Evolutionary conservation across 1,284 basidiomycete genomes (phyloP), one percentile per base, ranked within the genome.

Genomic region (Salmacisia buchloeana): DNA sequence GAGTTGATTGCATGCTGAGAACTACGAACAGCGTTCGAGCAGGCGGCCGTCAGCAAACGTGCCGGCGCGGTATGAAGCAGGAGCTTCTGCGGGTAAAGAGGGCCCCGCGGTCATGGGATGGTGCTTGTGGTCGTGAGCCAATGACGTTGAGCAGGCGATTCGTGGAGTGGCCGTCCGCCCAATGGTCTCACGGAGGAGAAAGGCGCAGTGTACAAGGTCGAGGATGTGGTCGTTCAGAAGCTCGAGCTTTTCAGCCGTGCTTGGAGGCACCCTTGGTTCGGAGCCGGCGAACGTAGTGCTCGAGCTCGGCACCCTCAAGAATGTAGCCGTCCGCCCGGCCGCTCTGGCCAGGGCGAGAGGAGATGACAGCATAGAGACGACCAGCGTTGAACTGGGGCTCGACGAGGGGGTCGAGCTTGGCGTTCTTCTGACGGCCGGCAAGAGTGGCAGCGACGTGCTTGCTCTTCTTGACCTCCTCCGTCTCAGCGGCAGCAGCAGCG

Each of bases 371-470:
- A 71, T 79, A 79, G 23, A 79, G 70, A 63, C 77, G 70, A 69
- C 77, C 77, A 59, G 74, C 75, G 49, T 75, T 72, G 68, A 79
- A 79, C 69, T 79, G 77, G 70, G 78, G 77, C 73, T 79, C 77
- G 46, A 79, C 76, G 43, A 79, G 71, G 27, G 69, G 64, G 68
- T 79, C 77, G 54, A 79, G 63, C 76, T 76, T 77, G 62, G 63
- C 61, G 45, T 69, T 65, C 73, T 77, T 73, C 62, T 73, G 69
- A 29, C 77, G 73, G 65, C 63, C 69, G 52, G 69, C 74, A 36
- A 78, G 66, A 70, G 74, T 78, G 62, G 70, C 68, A 39, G 67
- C 66, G 12, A 77, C 71, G 62, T 64, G 63, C 68, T 70, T 69
- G 64, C 63, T 66, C 64, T 72, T 67, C 77, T 79, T 79, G 63